Evolutionary conservation across 176 grass and related monocot species (phyloP), one percentile per base, ranked within the genome.

Genomic region (Secale cereale): DNA sequence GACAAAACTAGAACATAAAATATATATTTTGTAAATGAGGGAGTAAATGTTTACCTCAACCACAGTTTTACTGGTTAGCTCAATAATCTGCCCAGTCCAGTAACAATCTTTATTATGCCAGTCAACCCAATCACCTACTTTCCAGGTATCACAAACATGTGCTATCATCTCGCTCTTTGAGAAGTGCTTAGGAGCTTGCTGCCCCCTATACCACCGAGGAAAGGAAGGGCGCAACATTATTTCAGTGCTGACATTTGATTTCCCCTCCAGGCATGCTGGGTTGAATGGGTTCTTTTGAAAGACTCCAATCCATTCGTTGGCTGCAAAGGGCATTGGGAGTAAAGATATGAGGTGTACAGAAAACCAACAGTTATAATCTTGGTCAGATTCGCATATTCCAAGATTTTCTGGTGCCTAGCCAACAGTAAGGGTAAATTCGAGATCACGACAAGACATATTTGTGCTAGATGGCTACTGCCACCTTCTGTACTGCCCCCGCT

Each of bases 111-210:
- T 5, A 81, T 1, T 86, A 36, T 74, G 81, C 90, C 90, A 94
- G 36, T 94, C 93, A 88, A 92, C 79, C 30, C 66, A 39, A 86
- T 94, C 85, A 70, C 90, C 93, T 69, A 94, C 41, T 94, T 86
- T 88, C 79, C 90, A 92, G 22, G 85, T 28, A 81, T 84, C 82
- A 73, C 59, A 8, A 71, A 80, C 79, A 78, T 39, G 36, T 81
- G 63, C 85, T 74, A 87, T 63, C 35, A 86, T 63, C 71, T 86
- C 79, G 52, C 54, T 82, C 70, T 68, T 46, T 60, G 79, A 59
- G 4, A 70, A 41, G 60, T 46, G 19, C 57, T 86, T 70, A 43
- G 82, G 87, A 63, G 54, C 56, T 70, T 94, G 69, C 68, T 82
- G 60, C 45, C 54, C 62, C 83, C 11, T 59, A 73, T 84, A 88